phyloP scores from a whole-genome alignment of 768 basidiomycete species.

The Macrocybe gigantea region DNA sequence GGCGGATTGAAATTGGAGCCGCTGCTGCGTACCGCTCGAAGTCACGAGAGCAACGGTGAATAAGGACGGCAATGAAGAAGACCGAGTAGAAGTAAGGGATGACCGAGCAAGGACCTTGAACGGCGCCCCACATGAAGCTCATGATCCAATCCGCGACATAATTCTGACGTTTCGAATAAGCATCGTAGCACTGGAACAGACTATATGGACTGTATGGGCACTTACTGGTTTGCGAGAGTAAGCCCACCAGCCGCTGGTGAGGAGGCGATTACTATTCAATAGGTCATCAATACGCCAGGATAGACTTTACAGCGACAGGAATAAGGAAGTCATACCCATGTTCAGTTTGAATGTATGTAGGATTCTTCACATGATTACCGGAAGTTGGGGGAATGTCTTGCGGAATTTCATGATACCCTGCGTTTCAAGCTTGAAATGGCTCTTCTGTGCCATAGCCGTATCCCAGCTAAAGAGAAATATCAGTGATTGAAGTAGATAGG shows the following conservation, averaged over 20 bases:
- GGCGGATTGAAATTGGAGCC: not conserved
- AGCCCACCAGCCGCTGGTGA: slow-evolving; percentile 92
- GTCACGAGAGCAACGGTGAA: slow-evolving; percentile 89
- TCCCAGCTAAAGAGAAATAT: slow-evolving; percentile 61
- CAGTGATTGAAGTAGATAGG: slow-evolving; percentile 4
- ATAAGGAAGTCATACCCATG: slow-evolving; percentile 58
- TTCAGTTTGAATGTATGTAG: slow-evolving; percentile 86
- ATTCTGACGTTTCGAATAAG: slow-evolving; percentile 43
- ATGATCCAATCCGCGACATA: slow-evolving; percentile 92
- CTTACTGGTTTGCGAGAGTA: slow-evolving; percentile 88
- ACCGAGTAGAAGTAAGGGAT: slow-evolving; percentile 97
- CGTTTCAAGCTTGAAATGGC: slow-evolving; percentile 95
- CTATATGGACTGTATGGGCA: slow-evolving; percentile 4
- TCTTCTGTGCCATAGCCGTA: slow-evolving; percentile 94
- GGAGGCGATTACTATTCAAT: slow-evolving; percentile 70
- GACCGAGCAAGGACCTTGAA: slow-evolving; percentile 66
- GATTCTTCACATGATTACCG: slow-evolving; percentile 75
- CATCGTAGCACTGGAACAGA: not conserved
- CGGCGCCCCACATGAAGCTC: slow-evolving; percentile 79
- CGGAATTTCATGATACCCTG: slow-evolving; percentile 83
- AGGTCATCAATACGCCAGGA: slow-evolving; percentile 2
- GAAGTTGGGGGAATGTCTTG: slow-evolving; percentile 91
- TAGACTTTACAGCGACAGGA: not conserved
- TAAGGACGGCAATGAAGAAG: slow-evolving; percentile 91
- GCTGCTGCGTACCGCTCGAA: slow-evolving; percentile 70